These are phyloP conservation scores for Phaeotremella skinneri DNA, from an alignment of 768 basidiomycete genomes.

Conservation along the genomic window DNA sequence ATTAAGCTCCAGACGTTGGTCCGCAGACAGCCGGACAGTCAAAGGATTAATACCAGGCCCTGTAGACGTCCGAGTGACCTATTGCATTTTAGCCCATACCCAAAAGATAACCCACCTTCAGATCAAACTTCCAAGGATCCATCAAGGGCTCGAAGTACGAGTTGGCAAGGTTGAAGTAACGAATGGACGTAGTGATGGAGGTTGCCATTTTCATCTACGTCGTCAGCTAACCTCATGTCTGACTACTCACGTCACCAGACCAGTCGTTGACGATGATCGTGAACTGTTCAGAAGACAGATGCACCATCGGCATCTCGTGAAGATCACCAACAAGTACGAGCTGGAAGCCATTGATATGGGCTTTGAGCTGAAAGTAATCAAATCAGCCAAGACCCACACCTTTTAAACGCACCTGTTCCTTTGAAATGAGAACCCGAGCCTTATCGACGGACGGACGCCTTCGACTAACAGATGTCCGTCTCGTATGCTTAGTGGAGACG, in stretches of 20 bases:
- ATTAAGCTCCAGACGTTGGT: conserved; percentile 85
- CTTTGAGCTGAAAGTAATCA: conserved; percentile 63
- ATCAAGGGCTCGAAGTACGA: conserved; percentile 98
- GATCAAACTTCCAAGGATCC: conserved; percentile 89
- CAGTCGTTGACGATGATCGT: conserved; percentile 81
- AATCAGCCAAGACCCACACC: conserved; percentile 1
- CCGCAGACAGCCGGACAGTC: conserved; percentile 65
- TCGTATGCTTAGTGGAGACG: conserved; percentile 22
- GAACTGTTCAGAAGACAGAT: conserved; percentile 83
- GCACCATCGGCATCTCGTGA: conserved; percentile 90
- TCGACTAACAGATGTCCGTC: conserved; percentile 28
- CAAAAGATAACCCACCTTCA: conserved; percentile 57
- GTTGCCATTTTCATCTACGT: conserved; percentile 76
- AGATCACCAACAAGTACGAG: conserved; percentile 90
- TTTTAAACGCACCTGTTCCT: conserved; percentile 66
- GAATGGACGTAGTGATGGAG: conserved; percentile 75
- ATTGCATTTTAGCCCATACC: neutral
- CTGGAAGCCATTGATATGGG: conserved; percentile 84
- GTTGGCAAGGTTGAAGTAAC: conserved; percentile 94
- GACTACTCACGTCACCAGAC: conserved; percentile 73
- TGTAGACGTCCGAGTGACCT: conserved; percentile 37
- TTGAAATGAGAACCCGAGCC: conserved; percentile 63
- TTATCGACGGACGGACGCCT: conserved; percentile 36
- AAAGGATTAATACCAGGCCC: conserved; percentile 51
- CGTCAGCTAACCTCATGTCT: conserved; percentile 8